Evolutionary conservation across 129 eudicot species (phyloP), one percentile per base, ranked within the genome.

Genomic region (Lonicera japonica): DNA sequence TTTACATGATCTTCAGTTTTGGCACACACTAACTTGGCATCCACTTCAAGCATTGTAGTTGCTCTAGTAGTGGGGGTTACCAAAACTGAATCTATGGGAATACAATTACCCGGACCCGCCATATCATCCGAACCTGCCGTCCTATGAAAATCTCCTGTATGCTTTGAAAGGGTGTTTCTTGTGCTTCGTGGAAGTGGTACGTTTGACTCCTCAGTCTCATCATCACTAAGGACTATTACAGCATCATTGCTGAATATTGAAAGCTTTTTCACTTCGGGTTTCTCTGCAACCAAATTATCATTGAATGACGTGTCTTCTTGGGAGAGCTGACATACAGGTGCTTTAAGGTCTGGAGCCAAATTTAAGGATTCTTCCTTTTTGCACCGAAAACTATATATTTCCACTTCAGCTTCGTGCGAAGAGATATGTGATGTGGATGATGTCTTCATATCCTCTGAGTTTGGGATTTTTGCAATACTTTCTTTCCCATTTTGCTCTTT

Each of bases 211-310:
- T 82, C 96, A 58, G 75, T 83, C 63, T 94, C 96, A 60, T 94
- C 96, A 50, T 94, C 99, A 70, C 95, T 94, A 41, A 88, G 86
- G 58, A 86, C 56, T 51, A 88, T 85, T 69, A 88, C 65, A 63
- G 70, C 86, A 70, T 60, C 53, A 43, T 50, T 64, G 60, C 66
- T 77, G 45, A 36, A 62, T 53, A 15, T 10, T 10, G 50, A 69
- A 58, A 63, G 60, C 52, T 60, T 60, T 58, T 76, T 81, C 50
- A 54, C 56, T 61, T 74, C 70, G 71, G 76, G 53, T 64, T 46
- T 75, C 46, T 25, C 63, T 50, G 60, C 20, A 36, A 54, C 53
- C 21, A 54, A 60, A 16, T 56, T 73, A 18, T 40, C 48, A 24
- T 36, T 24, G 41, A 47, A 41, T 9, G 59, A 50, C 5, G 0